Conservation (phyloP, 1,284 basidiomycete species). For the Singerocomus inundabilis region DNA sequence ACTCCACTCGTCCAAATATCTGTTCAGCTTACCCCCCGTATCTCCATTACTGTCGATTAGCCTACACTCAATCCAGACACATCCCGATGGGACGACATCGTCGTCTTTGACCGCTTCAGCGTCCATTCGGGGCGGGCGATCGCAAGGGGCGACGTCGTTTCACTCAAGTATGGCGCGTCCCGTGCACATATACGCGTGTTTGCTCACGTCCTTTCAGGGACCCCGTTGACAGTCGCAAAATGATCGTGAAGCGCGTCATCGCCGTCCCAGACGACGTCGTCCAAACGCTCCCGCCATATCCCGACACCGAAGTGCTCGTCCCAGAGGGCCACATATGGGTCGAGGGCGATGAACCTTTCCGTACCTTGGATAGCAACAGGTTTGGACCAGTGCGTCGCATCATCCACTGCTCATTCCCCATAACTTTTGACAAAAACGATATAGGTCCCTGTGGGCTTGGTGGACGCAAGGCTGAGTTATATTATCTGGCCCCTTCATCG, state of each 20-base stretch:
- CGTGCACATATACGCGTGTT: neutral
- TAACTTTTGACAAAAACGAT: neutral
- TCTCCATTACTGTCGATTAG: constrained; percentile 42
- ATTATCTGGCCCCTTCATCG: constrained; percentile 65
- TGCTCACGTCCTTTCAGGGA: constrained; percentile 42
- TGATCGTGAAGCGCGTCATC: constrained; percentile 67
- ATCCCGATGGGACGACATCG: constrained; percentile 59
- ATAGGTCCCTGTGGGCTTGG: constrained; percentile 59
- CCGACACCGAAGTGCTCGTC: constrained; percentile 51
- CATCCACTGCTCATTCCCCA: neutral
- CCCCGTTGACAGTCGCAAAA: constrained; percentile 51
- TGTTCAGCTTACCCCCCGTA: neutral
- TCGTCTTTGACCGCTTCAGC: constrained; percentile 57
- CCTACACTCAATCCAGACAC: constrained; percentile 75
- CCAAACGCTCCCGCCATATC: constrained; percentile 68
- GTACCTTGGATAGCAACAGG: constrained; percentile 68
- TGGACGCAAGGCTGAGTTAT: constrained; percentile 59
- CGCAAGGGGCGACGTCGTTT: constrained; percentile 63
- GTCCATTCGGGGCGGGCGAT: constrained; percentile 39
- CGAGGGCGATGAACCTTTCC: constrained; percentile 51
- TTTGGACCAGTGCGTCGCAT: constrained; percentile 62
- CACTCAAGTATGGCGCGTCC: constrained; percentile 45
- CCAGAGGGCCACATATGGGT: constrained; percentile 71
- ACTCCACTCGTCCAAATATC: neutral
- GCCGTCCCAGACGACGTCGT: constrained; percentile 64